Conservation (phyloP, 805 yeast genomes). For the Metschnikowia peoriensis region DNA sequence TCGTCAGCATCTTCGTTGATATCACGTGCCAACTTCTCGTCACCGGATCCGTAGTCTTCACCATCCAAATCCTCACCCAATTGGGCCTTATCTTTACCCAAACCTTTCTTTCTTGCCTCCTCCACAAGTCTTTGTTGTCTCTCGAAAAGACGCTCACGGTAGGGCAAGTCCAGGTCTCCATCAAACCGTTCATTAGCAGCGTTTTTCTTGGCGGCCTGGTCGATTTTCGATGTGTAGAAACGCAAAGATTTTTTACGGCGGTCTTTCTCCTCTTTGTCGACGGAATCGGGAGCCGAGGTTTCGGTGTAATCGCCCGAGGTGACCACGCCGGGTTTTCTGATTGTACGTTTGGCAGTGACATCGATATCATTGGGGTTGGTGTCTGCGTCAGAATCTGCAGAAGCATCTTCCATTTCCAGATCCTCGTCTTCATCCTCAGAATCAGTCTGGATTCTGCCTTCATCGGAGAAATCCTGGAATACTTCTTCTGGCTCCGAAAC, state of each 20-base stretch:
- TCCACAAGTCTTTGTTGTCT: constrained; percentile 84
- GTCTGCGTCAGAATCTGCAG: constrained; percentile 16
- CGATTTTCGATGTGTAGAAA: constrained; percentile 96
- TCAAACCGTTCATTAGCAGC: constrained; percentile 51
- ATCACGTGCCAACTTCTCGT: constrained; percentile 40
- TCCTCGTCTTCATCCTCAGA: constrained; percentile 11
- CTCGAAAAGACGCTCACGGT: constrained; percentile 85
- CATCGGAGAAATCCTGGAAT: constrained; percentile 1
- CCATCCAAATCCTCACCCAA: constrained; percentile 58
- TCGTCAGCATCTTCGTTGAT: constrained; percentile 48
- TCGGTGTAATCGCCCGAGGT: constrained; percentile 60
- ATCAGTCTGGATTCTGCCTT: constrained; percentile 11
- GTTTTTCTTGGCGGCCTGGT: constrained; percentile 65
- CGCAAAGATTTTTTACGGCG: constrained; percentile 78
- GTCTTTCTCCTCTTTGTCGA: constrained; percentile 84
- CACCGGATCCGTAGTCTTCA: constrained; percentile 49
- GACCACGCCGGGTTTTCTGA: constrained; percentile 31
- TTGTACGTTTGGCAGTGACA: constrained; percentile 46
- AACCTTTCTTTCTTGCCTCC: constrained; percentile 85
- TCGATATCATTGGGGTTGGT: constrained; percentile 45
- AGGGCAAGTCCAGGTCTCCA: constrained; percentile 92
- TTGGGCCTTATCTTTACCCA: constrained; percentile 41
- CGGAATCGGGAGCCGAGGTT: constrained; percentile 62
- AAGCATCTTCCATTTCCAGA: constrained; percentile 16
- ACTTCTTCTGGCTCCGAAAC: neutral